These are phyloP conservation scores for Ceratobasidium sp. DNA, from an alignment of 1,284 basidiomycete species.

Conservation along the genomic window DNA sequence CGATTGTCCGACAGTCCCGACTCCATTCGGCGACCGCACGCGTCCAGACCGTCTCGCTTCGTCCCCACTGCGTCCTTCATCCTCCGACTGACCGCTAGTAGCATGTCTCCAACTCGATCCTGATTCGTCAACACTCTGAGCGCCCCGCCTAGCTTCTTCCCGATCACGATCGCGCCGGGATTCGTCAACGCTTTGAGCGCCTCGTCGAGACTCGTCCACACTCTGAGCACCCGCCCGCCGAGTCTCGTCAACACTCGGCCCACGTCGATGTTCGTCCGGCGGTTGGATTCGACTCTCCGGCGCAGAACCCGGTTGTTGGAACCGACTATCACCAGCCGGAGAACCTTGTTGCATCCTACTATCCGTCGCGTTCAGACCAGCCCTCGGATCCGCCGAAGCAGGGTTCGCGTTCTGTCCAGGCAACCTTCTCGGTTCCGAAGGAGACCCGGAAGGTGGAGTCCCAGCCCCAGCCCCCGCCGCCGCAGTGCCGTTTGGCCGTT, in stretches of 20 bases:
- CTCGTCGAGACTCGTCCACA: not conserved
- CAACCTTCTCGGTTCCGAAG: not conserved
- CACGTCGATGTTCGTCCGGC: not conserved
- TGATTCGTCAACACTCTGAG: constrained; percentile 31
- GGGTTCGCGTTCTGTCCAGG: not conserved
- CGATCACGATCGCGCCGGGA: constrained; percentile 7
- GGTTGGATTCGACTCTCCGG: not conserved
- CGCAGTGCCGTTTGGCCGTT: not conserved
- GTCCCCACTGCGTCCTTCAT: constrained; percentile 24
- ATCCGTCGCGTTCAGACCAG: too few relatives aligned
- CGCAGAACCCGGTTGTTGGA: too few relatives aligned
- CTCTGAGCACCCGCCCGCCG: too few relatives aligned
- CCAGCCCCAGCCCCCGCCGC: not conserved
- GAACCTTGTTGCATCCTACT: not conserved
- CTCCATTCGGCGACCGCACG: constrained; percentile 2
- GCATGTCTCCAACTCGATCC: not conserved
- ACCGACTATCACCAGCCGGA: too few relatives aligned
- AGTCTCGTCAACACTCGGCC: too few relatives aligned
- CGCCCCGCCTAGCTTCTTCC: constrained; percentile 17
- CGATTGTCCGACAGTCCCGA: not conserved
- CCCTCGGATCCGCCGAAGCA: not conserved
- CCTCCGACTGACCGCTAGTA: not conserved
- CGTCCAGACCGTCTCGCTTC: not conserved
- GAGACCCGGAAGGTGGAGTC: constrained; percentile 5
- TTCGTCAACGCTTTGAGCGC: constrained; percentile 32